Percentiles rank a stretch among this genome's conserved stretches.
These are phyloP conservation scores for Stachybotrys chlorohalonatus DNA, from an alignment of 2,329 filamentous ascomycete species.

Conservation along the genomic window DNA sequence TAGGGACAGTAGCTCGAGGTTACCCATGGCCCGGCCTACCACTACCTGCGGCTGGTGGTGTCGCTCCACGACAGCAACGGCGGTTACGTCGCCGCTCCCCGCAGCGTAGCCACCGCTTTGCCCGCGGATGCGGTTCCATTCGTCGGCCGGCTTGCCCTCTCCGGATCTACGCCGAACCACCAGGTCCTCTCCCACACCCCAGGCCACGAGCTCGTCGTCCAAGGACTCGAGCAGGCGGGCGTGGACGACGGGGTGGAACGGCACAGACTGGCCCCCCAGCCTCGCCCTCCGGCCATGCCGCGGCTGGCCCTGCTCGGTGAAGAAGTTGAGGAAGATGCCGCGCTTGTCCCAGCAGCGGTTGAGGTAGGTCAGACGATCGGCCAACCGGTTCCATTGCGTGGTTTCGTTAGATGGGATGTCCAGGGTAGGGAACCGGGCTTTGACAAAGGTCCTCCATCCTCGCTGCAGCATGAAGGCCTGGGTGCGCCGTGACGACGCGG, in stretches of 20 bases:
- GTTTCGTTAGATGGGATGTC: slow-evolving; percentile 15
- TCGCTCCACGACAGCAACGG: slow-evolving; percentile 33
- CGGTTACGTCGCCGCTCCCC: slow-evolving; percentile 41
- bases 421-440: slow-evolving; percentile 32
- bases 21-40: slow-evolving; percentile 40
- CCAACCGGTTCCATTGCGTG: slow-evolving; percentile 27
- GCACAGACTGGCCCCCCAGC: slow-evolving; percentile 21
- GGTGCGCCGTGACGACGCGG: slow-evolving; percentile 27
- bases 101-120: slow-evolving; percentile 26
- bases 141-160: slow-evolving; percentile 8
- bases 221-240: slow-evolving; percentile 26
- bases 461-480: slow-evolving; percentile 26
- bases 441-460: slow-evolving; percentile 43
- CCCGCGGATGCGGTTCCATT: slow-evolving; percentile 31
- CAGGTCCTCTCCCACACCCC: slow-evolving; percentile 43
- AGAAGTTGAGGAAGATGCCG: slow-evolving; percentile 25
- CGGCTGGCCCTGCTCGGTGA: slow-evolving; percentile 10
- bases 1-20: slow-evolving; percentile 34
- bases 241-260: slow-evolving; percentile 39
- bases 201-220: slow-evolving; percentile 37
- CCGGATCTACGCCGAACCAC: slow-evolving; percentile 29
- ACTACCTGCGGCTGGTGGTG: slow-evolving; percentile 24
- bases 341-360: slow-evolving; percentile 45
- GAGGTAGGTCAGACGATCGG: slow-evolving; percentile 38
- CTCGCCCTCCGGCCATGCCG: slow-evolving; percentile 7